Evolutionary conservation across 192 early-diverging fungal genomes (phyloP), one percentile per base, ranked within the genome.

Genomic region (Mortierella hygrophila): DNA sequence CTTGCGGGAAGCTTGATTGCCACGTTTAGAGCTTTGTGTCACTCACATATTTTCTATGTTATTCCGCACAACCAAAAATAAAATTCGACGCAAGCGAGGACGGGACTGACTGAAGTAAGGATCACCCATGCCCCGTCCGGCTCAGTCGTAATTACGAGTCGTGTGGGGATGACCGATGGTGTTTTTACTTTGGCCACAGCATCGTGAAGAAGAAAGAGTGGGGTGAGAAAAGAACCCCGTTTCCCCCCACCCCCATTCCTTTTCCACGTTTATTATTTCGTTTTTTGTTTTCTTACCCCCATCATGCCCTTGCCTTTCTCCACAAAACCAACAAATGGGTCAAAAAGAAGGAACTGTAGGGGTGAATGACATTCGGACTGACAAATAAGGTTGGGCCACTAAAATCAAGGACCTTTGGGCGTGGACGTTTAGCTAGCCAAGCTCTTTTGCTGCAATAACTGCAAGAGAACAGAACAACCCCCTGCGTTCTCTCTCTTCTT

Each of bases 341-440:
- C 13, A 9, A 52, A 46, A 46, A 46, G 44, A 15, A 46, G 44
- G 9, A 52, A 2, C 1, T 20, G 5, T 15, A 52, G 49, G 18
- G 55, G n/a, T 65, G n/a, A 65, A 29, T 65, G 60, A 65, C 60
- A 65, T 65, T 10, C 60, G 60, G 60, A 29, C 60, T 65, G 38
- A 71, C 41, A 71, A 71, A 44, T 74, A 49, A 52, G 46, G 72
- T 74, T 74, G 72, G 16, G 74, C 74, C 74, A 54, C 74, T 75
- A 75, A 75, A 26, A 75, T 37, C 54, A 47, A 57, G 42, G 74
- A 75, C 44, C 74, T 37, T 54, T 37, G 74, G 35, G 52, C 74
- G 74, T 75, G 74, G 74, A 75, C 29, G 37, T 21, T 3, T 20
- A 18, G 18, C 49, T 16, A 52, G 18, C 18, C 20, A 46, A 13